phyloP scores from a whole-genome alignment of 371 early-diverging fungal species.

The Rhizopus sp. region DNA sequence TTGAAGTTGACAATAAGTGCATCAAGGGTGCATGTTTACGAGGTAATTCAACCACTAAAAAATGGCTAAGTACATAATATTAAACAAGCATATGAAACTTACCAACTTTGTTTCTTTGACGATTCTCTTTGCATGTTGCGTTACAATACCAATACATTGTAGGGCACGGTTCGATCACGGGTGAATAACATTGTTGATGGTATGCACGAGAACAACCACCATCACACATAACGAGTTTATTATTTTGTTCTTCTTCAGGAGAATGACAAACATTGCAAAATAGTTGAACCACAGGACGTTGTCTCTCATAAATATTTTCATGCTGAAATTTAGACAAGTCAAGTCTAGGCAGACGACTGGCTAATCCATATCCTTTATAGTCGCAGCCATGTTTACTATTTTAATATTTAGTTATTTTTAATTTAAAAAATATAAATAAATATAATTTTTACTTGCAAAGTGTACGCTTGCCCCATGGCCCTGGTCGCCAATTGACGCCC shows the following conservation, averaged over 20 bases:
- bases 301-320: constrained; percentile 69
- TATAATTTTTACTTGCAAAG: constrained; percentile 64
- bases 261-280: constrained; percentile 39
- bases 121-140: constrained; percentile 62
- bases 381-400: constrained; percentile 83
- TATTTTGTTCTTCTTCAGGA: constrained; percentile 17
- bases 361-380: constrained; percentile 88
- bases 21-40: constrained; percentile 61
- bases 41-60: constrained; percentile 55
- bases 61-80: constrained; percentile 3
- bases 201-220: constrained; percentile 67
- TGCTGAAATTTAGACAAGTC: constrained; percentile 69
- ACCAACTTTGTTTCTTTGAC: constrained; percentile 55
- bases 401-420: not conserved
- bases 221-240: constrained; percentile 20
- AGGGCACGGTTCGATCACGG: constrained; percentile 45
- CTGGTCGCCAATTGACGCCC: constrained; percentile 74
- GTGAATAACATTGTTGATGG: constrained; percentile 58
- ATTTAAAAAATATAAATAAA: not conserved
- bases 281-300: constrained; percentile 78
- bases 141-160: constrained; percentile 69
- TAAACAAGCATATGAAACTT: constrained; percentile 14
- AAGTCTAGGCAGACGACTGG: constrained; percentile 76
- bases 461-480: constrained; percentile 78
- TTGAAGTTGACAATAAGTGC: constrained; percentile 21